Evolutionary conservation across 805 yeast genomes (phyloP), one percentile per base, ranked within the genome.

Genomic region (Wickerhamomyces sydowiorum): DNA sequence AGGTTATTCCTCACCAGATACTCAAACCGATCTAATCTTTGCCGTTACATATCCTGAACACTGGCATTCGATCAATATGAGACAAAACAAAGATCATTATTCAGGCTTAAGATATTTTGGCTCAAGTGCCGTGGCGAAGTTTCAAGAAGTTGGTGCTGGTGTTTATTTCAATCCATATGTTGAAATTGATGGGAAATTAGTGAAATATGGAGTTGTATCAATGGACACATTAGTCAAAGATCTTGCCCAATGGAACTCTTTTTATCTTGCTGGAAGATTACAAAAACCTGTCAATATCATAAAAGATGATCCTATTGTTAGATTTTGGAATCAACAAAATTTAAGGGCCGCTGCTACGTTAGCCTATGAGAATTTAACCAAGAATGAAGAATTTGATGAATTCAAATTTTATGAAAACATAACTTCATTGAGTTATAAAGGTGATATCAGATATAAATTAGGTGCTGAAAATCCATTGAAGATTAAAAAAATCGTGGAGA

Each of bases 381-480:
- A 59, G 32, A 61, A 59, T 13, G 42, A 57, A 33, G 45, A 51
- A 12, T 76, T 85, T 51, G 70, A 76, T 38, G 88, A 81, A 48
- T 60, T 64, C n/a, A 76, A 82, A 30, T 73, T 93, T 28, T 93
- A 82, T 65, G 78, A 76, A 54, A 80, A 79, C 48, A 83, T 93
- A 36, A 82, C 97, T 0, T 76, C 78, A 13, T 63, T 93, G 15
- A 86, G 96, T 18, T 93, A 93, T 57, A 65, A 80, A 60, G 99
- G 99, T 17, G 99, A 93, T 60, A 82, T 89, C 23, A 76, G 99
- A 51, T 82, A 88, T 75, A 68, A 72, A 34, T 67, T 90, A 23
- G 86, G 87, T 9, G 98, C 96, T 2, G 99, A 93, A 61, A 86
- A 93, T 59, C 96, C 97, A 5, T 72, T 81, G 52, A 93, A 93